These are phyloP conservation scores for Saccharomycopsis olivae DNA, from an alignment of 805 yeast species.

Conservation along the genomic window DNA sequence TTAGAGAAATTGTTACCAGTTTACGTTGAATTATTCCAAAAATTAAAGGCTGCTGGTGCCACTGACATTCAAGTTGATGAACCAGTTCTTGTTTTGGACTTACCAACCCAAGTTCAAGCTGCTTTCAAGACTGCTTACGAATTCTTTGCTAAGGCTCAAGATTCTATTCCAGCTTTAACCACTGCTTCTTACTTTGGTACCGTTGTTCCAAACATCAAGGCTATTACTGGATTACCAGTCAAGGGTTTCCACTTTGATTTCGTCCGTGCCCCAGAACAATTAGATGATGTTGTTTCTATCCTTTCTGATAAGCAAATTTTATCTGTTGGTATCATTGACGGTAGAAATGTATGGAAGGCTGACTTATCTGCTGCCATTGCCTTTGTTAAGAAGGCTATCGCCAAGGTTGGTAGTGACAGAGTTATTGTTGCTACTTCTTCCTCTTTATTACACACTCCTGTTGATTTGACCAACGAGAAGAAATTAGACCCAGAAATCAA, in stretches of 20 bases:
- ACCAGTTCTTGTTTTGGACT: conserved; percentile 91
- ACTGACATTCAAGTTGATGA: conserved; percentile 92
- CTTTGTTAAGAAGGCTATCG: conserved; percentile 72
- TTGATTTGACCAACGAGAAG: conserved; percentile 84
- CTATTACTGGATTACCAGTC: conserved; percentile 85
- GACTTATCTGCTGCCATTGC: conserved; percentile 81
- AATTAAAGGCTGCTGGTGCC: conserved; percentile 93
- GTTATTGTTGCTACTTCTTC: conserved; percentile 94
- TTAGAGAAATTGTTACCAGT: conserved; percentile 87
- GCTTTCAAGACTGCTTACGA: conserved; percentile 87
- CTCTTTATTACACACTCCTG: conserved; percentile 89
- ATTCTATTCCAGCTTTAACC: conserved; percentile 65
- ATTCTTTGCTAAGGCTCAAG: conserved; percentile 51
- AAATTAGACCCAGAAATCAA: conserved; percentile 85
- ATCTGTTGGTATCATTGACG: conserved; percentile 96
- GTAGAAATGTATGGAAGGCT: conserved; percentile 99
- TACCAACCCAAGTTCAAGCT: conserved; percentile 71
- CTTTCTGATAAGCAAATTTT: conserved; percentile 63
- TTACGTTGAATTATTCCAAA: conserved; percentile 78
- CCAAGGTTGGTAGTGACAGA: conserved; percentile 76
- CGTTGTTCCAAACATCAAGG: conserved; percentile 89
- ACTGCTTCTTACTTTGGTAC: conserved; percentile 96
- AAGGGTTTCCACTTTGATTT: conserved; percentile 95
- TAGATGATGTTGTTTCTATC: conserved; percentile 66
- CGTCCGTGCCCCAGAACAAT: conserved; percentile 93